Percentiles rank a stretch among this genome's conserved stretches.
phyloP scores from a whole-genome alignment of 2,329 filamentous ascomycete genomes.

The Stachybotrys echinatus region DNA sequence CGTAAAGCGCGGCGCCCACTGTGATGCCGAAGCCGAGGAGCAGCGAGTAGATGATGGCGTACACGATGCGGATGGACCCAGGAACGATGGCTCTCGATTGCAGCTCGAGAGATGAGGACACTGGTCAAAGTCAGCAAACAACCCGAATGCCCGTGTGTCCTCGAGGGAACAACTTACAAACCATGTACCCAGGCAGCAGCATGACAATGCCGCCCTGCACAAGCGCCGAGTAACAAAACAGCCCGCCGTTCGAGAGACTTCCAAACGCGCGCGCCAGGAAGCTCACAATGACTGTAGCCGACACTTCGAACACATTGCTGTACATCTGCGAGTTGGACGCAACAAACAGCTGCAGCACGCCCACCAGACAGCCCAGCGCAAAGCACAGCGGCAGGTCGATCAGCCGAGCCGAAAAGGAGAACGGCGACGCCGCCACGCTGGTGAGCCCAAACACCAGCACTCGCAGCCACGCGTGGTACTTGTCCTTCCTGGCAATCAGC shows the following conservation, averaged over 20 bases:
- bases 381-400: constrained; percentile 72
- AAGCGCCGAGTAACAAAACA: constrained; percentile 63
- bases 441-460: constrained; percentile 69
- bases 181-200: constrained; percentile 60
- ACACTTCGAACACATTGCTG: constrained; percentile 60
- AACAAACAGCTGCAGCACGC: constrained; percentile 64
- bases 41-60: constrained; percentile 68
- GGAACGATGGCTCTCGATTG: constrained; percentile 65
- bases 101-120: constrained; percentile 52
- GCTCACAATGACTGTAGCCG: constrained; percentile 54
- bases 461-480: constrained; percentile 45
- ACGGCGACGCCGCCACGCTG: constrained; percentile 66
- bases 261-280: constrained; percentile 60
- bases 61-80: constrained; percentile 68
- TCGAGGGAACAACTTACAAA: constrained; percentile 32
- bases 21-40: constrained; percentile 70
- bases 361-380: constrained; percentile 63
- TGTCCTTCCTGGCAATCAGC: constrained; percentile 48
- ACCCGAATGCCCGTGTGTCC: not conserved
- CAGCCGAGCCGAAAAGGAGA: constrained; percentile 65
- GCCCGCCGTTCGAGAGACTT: constrained; percentile 42
- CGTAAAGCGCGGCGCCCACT: constrained; percentile 59
- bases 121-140: constrained; percentile 14
- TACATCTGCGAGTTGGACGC: constrained; percentile 65
- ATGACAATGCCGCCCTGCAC: constrained; percentile 61